Evolutionary conservation across 2,329 filamentous ascomycete genomes (phyloP), one percentile per base, ranked within the genome.

Genomic region (Trichophyton mentagrophytes): DNA sequence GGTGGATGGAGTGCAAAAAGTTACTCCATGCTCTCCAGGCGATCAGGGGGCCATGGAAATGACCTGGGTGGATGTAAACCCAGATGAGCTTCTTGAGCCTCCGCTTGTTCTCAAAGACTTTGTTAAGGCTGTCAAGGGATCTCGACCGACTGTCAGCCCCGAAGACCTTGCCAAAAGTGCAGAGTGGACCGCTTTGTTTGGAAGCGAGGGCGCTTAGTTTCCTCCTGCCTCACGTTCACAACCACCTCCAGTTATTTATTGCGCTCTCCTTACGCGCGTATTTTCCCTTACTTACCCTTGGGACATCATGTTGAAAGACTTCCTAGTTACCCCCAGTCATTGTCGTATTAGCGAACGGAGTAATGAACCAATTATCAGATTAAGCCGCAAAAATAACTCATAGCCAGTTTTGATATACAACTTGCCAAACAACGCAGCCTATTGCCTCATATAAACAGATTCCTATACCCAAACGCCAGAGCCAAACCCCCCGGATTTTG

Each of bases 111-210:
- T 95, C 61, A 95, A 95, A 72, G 93, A 99, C 73, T 97, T 99
- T 70, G 81, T 95, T 71, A 90, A 92, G 73, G 92, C 93, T 1
- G 87, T 99, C 69, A 91, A 90, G 70, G 85, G 86, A 55, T 89
- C 89, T 58, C 80, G 93, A 69, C 93, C 93, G 22, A 97, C 93
- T 0, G 93, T 99, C 59, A 93, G 90, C 59, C 80, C 83, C 58
- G 90, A 90, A 58, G 95, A 99, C 71, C 80, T 99, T 53, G 81
- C 84, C 66, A 82, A 84, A 69, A 96, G 92, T 72, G 81, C 88
- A 55, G 90, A 96, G 51, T 99, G 93, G 93, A 99, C 93, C 8
- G 83, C 87, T 69, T 91, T 97, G 76, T 97, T 97, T 76, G 92
- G 92, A 61, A 95, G 90, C 71, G 92, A 96, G 73, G 92, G 92